Evolutionary conservation across 2,329 filamentous ascomycete species (phyloP).

Genomic region (Penicillium janthinellum): DNA sequence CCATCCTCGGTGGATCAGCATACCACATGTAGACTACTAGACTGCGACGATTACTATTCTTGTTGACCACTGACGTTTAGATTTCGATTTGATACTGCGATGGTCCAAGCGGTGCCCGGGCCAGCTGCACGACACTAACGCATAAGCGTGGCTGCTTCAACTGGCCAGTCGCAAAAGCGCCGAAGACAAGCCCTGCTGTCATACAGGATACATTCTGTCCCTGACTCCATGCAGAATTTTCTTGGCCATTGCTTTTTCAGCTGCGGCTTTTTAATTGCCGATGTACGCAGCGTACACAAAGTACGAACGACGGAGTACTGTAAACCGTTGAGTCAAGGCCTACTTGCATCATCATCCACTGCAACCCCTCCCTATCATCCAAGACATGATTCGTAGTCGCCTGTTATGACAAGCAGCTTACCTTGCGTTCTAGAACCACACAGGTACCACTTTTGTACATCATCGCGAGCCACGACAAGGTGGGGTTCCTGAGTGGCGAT

Average conservation of each 20-base stretch:
- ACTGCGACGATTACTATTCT: too few species aligned
- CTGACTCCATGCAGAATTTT: background rate
- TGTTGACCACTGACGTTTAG: too few species aligned
- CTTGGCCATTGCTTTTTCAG: background rate
- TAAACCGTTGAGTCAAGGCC: background rate
- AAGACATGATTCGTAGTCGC: background rate
- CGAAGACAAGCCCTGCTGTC: background rate
- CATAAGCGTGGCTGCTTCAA: background rate
- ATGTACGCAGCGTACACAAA: background rate
- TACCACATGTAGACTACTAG: too few species aligned
- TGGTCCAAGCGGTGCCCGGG: background rate
- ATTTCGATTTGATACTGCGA: too few species aligned
- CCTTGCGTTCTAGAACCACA: constrained; percentile 8
- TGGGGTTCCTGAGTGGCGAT: constrained; percentile 10
- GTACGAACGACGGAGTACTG: background rate
- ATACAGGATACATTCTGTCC: background rate
- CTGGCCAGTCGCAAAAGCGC: background rate
- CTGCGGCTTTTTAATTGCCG: background rate
- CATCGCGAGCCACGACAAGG: background rate
- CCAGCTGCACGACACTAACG: constrained; percentile 1
- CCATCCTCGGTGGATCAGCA: too few species aligned
- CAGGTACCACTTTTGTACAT: constrained; percentile 4
- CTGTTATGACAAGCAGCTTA: background rate
- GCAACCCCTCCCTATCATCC: background rate
- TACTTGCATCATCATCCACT: background rate